Evolutionary conservation across 495 filamentous ascomycete species (phyloP), one percentile per base, ranked within the genome.

Genomic region (Clohesyomyces aquaticus): DNA sequence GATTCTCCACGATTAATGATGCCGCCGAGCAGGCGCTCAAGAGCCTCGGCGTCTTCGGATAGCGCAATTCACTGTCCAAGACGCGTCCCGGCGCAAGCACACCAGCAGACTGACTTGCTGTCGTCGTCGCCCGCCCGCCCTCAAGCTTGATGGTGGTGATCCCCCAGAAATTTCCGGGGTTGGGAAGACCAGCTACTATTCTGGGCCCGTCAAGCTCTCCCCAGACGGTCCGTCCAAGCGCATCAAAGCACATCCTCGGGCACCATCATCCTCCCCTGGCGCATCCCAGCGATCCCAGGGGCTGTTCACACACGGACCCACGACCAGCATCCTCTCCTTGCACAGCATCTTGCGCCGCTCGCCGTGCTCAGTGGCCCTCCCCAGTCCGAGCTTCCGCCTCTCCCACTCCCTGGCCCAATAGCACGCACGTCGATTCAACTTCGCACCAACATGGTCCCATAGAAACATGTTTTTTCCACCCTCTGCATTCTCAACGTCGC

Each of bases 361-460:
- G 25, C 28, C 14, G 28, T 35, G 21, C 50, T 19, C 48, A 25
- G 45, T 18, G 27, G n/a, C 32, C 9, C 53, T 18, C 56, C 47
- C 43, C 50, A 59, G 41, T 42, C 63, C 49, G 42, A 35, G 63
- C 63, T 49, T 47, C 59, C 25, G 45, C 51, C 52, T 29, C 46
- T 38, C 35, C 61, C 61, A 48, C 43, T 26, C 21, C 55, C 38
- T 35, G 27, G 47, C 38, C 65, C 65, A 63, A 63, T 68, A n/a
- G 65, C 60, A 48, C 47, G 21, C 3, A 46, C 43, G 48, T 28
- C 65, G 49, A 47, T 60, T 45, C 27, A 41, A 38, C 38, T 43
- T 49, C 29, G 52, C 54, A 48, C 46, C n/a, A 26, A 18, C 41
- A 32, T 22, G 21, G 43, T 25, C 51, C 42, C 49, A 43, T 63